Evolutionary conservation across 2,329 filamentous ascomycete genomes (phyloP), one percentile per base, ranked within the genome.

Genomic region (Trichoderma breve): DNA sequence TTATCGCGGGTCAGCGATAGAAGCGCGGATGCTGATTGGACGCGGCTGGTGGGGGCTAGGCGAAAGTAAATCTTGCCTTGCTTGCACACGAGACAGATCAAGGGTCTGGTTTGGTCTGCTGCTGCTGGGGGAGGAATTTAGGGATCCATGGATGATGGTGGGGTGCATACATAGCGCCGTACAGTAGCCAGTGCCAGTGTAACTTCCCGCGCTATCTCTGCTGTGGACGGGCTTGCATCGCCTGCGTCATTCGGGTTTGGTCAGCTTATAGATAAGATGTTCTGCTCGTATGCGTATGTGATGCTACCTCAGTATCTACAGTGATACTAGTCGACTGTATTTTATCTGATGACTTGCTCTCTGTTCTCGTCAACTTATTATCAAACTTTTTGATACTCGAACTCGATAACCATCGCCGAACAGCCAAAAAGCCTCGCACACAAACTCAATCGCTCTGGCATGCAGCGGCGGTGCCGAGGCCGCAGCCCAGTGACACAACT

Each of bases 1-100:
- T 71, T 70, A 70, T 63, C 60, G 47, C 60, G 51, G 68, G 68
- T 71, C 68, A 71, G 60, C 60, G 69, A 65, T 58, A 63, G 32
- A 65, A 43, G n/a, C 34, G n/a, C 47, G 21, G 26, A 12, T 36
- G 18, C 51, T 24, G 12, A 71, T 71, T 71, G 69, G 65, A 6
- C 24, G 57, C 58, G 36, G 36, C 36, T 36, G 51, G 26, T 30
- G 64, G 64, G 63, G 63, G 21, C 64, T 32, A 36, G 55, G 8
- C 12, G 60, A 47, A 34, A n/a, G 14, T 28, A 62, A 62, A 62
- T 70, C 66, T 62, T 70, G 34, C 34, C 12, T 36, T 36, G 34
- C 34, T 36, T 36, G 66, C 66, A 70, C 57, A 61, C 9, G 39
- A 70, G 34, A 69, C 57, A 69, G 66, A 70, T 70, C 55, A 51